Evolutionary conservation across 495 filamentous ascomycete genomes (phyloP), one percentile per base, ranked within the genome.

Genomic region (Eremomyces bilateralis): DNA sequence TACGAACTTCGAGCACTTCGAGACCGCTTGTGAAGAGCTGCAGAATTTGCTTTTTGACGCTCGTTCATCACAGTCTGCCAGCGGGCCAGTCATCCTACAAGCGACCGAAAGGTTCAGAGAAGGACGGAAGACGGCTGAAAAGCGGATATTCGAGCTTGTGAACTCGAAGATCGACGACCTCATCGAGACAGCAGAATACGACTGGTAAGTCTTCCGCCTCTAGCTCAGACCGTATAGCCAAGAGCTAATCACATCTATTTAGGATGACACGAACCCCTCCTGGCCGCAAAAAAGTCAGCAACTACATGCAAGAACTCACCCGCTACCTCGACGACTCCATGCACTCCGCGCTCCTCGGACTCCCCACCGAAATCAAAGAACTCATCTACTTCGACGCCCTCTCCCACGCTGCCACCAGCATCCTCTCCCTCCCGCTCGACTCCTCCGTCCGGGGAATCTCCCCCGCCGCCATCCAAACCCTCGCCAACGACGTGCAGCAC

Each of bases 111-210:
- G 76, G 36, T 99, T 99, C 50, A 65, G 68, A 31, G 73, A 63
- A 38, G 82, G 92, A 47, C 93, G 92, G 56, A 93, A 92, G 58
- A 82, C 78, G 1, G 88, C 88, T 4, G 84, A 93, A 46, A 92
- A 94, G 53, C 76, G 88, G 12, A 93, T 99, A 33, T 99, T 99
- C 49, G 90, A 95, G 55, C 65, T 99, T 0, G 88, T 99, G 30
- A 94, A 95, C 53, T 90, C 80, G 30, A 99, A 99, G 53, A 94
- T 99, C 42, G 85, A 95, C 44, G 90, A 95, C 49, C 70, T 99
- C 18, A 77, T 99, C 21, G 84, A 90, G 46, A 92, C 81, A 0
- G 84, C 88, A 20, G 90, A 95, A 49, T 99, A 95, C 45, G 77
- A 95, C 49, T 99, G 88, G 83, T 65, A 35, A 30, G 33, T 35